Evolutionary conservation across 306 rosid genomes (phyloP).

Genomic region (Casuarina equisetifolia): DNA sequence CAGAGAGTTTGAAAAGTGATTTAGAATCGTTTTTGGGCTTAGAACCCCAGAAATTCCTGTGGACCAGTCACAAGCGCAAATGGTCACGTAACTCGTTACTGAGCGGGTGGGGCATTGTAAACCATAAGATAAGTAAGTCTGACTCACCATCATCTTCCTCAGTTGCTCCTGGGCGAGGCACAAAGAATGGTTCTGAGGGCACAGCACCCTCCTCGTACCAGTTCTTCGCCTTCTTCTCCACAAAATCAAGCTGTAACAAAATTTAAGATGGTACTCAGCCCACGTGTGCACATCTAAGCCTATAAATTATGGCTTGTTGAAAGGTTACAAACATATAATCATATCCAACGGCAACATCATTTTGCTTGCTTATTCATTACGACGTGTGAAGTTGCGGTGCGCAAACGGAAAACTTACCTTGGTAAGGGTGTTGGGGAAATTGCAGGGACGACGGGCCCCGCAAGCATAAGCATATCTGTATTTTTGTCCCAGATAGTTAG

Average conservation of each 20-base stretch:
- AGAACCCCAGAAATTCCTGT: too few species aligned
- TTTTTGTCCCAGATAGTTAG: conserved; percentile 59
- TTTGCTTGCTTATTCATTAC: too few species aligned
- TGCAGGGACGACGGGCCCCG: conserved; percentile 97
- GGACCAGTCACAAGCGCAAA: too few species aligned
- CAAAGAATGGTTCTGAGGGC: conserved; percentile 91
- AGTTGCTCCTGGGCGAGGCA: conserved; percentile 86
- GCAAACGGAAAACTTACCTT: conserved; percentile 41
- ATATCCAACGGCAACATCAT: not conserved
- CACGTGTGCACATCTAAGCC: not conserved
- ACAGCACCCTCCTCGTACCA: conserved; percentile 82
- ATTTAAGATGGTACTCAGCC: conserved; percentile 3
- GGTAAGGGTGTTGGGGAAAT: conserved; percentile 92
- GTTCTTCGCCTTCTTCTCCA: conserved; percentile 60
- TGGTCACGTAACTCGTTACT: too few species aligned
- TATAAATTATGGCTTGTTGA: not conserved
- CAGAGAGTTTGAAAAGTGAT: too few species aligned
- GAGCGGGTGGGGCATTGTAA: not conserved
- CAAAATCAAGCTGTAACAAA: conserved; percentile 65
- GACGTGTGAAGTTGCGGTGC: not conserved
- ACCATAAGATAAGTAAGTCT: not conserved
- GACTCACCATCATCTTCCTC: conserved; percentile 86
- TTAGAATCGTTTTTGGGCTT: too few species aligned
- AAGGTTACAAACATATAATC: not conserved
- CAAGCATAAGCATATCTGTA: conserved; percentile 93